phyloP scores from a whole-genome alignment of 192 early-diverging fungal species.

The Rhizoclosmatium globosum region DNA sequence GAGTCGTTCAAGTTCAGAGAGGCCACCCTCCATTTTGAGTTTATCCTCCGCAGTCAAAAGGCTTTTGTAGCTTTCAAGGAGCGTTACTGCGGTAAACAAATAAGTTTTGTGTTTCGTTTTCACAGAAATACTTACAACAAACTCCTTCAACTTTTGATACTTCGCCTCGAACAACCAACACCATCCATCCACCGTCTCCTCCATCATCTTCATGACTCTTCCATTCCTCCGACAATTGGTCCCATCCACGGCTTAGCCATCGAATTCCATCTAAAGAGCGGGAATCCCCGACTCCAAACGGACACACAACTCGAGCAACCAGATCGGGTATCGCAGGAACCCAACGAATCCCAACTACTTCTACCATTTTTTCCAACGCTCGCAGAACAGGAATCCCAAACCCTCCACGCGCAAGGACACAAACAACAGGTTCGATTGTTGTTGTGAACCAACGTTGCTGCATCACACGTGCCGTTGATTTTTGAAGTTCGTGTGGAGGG shows the following conservation, averaged over 20 bases:
- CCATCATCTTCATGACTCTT: not conserved
- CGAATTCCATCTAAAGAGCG: not conserved
- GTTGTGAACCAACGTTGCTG: not conserved
- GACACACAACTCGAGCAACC: conserved; percentile 15
- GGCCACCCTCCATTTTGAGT: not conserved
- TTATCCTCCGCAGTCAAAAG: not conserved
- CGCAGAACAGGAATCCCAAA: conserved; percentile 27
- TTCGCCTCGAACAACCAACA: conserved; percentile 7
- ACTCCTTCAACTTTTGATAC: conserved; percentile 12
- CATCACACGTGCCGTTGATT: not conserved
- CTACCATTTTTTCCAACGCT: not conserved
- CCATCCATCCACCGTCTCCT: conserved; percentile 9
- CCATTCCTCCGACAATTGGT: not conserved
- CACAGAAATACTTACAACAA: not conserved
- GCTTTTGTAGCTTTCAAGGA: conserved; percentile 13
- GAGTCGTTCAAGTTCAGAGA: not conserved
- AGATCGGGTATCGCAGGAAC: not conserved
- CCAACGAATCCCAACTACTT: not conserved
- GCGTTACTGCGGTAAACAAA: conserved; percentile 2
- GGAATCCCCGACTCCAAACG: conserved; percentile 1
- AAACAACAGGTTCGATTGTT: conserved; percentile 4
- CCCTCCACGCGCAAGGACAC: conserved; percentile 30
- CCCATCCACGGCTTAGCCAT: not conserved
- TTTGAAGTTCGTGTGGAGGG: not conserved
- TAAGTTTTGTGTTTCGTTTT: not conserved